Conservation (phyloP, 1,139 yeast species). For the Lodderomyces metapsilosis region DNA sequence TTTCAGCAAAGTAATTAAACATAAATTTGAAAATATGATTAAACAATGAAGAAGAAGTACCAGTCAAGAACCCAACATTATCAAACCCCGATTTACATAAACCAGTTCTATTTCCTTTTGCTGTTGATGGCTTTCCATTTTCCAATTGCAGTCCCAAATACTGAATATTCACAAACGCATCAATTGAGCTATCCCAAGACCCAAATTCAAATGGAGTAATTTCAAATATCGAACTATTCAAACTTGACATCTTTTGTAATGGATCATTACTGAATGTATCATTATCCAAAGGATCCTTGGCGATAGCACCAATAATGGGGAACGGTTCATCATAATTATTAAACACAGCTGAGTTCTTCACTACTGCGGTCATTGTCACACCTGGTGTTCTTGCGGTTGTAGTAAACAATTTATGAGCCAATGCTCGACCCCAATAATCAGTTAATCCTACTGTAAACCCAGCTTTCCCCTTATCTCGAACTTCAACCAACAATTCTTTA, state of each 20-base stretch:
- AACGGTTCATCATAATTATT: constrained; percentile 35
- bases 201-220: constrained; percentile 63
- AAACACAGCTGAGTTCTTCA: constrained; percentile 19
- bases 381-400: constrained; percentile 37
- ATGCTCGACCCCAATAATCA: constrained; percentile 68
- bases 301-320: constrained; percentile 40
- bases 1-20: constrained; percentile 40
- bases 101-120: constrained; percentile 21
- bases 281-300: constrained; percentile 23
- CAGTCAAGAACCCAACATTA: constrained; percentile 70
- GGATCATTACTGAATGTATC: background rate
- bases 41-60: constrained; percentile 71
- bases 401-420: constrained; percentile 48
- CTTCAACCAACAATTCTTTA: constrained; percentile 50
- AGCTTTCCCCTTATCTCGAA: constrained; percentile 45
- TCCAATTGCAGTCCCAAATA: constrained; percentile 54
- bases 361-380: constrained; percentile 23
- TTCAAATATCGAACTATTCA: constrained; percentile 43
- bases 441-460: constrained; percentile 62
- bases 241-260: constrained; percentile 18
- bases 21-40: constrained; percentile 51
- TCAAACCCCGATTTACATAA: constrained; percentile 60
- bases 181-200: constrained; percentile 56
- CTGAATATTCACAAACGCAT: constrained; percentile 51
- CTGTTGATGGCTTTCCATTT: constrained; percentile 25